These are phyloP conservation scores for Verbascum thapsus DNA, from an alignment of 257 asterid genomes.

Conservation along the genomic window DNA sequence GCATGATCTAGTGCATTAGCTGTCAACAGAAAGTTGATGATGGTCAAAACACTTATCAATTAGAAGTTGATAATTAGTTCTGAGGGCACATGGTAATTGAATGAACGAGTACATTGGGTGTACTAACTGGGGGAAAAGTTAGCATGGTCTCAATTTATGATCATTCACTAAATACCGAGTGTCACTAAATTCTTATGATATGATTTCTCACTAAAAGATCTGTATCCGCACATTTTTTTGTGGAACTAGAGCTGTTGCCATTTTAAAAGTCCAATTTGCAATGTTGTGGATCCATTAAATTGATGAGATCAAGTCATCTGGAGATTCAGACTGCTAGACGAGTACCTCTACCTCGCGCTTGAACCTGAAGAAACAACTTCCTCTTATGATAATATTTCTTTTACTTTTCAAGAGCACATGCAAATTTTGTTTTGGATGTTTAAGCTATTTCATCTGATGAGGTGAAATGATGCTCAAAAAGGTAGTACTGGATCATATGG, in stretches of 20 bases:
- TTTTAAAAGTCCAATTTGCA: too few relatives aligned
- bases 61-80: conserved; percentile 1
- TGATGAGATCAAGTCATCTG: background rate
- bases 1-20: conserved; percentile 19
- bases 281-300: too few relatives aligned
- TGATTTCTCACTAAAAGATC: too few relatives aligned
- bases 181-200: too few relatives aligned
- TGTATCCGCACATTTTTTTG: background rate
- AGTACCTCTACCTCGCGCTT: background rate
- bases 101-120: background rate
- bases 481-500: background rate
- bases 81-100: background rate
- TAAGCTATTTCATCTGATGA: background rate
- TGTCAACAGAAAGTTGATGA: conserved; percentile 7
- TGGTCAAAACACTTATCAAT: background rate
- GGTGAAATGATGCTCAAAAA: background rate
- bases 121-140: too few relatives aligned
- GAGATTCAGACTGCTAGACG: conserved; percentile 5
- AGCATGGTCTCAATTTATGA: too few relatives aligned
- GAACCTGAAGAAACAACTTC: conserved; percentile 9
- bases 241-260: too few relatives aligned
- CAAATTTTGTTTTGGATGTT: background rate
- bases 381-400: background rate
- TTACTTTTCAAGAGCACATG: background rate
- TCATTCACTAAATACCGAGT: too few relatives aligned